Base-by-base conservation (phyloP, 1,139 yeast species). In the Kluyveromyces sp. region DNA sequence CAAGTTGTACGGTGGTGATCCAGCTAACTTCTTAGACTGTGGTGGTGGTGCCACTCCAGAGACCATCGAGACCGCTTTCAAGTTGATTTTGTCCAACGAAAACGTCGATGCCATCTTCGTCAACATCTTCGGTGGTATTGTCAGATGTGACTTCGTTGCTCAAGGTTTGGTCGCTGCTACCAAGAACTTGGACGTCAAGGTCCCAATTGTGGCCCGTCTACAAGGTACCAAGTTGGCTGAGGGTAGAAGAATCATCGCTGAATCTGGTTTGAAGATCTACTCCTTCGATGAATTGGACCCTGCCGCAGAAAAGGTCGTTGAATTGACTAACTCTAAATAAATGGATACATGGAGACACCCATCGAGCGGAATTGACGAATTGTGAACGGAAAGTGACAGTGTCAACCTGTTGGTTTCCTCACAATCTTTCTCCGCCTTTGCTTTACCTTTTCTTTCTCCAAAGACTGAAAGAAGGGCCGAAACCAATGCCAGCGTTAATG, bases 1-100 rank as follows among this genome's bases (percentile, higher is more conserved):
- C 75, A 89, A 94, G 75, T 78, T 94, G 61, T 85, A 88, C 73
- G 97, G 97, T 61, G 99, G 99, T 68, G 87, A 81, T 60, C 99
- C 99, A 60, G 99, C 98, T 56, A 92, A 92, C 77, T 92, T 92
- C 78, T 79, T 92, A 68, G 99, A 92, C 74, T 92, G 96, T 71
- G 99, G 99, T 75, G 99, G 99, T 74, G 95, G 96, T 68, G 98
- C 99, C 58, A 92, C 97, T 56, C 96, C 97, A 56, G 84, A 86
- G 71, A 89, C 98, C 63, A 92, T 92, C 66, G 95, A 89, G 73
- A 85, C 84, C 72, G 99, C 98, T 47, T 92, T 92, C 73, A 85
- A 83, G 70, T 79, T 94, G 69, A 92, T 92, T 64, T 74, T 92
- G 64, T 78, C 94, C 49, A 96, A 92, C 73, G 72, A 79, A 64